Base-by-base conservation (phyloP, 176 grass and related monocot species). In the Aegilops speltoides region DNA sequence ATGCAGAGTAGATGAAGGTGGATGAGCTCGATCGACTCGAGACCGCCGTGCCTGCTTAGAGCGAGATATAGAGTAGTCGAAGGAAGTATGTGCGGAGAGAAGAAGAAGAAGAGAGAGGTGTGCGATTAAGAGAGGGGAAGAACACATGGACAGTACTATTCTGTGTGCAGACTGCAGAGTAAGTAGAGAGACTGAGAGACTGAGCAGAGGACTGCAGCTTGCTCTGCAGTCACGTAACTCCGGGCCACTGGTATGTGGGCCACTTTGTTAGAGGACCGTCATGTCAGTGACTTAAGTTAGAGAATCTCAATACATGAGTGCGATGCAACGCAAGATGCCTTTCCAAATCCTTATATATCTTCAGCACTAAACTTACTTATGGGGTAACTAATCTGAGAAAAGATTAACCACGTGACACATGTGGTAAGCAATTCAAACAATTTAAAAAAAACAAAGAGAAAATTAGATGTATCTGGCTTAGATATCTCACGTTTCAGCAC, bases 121-220 rank as follows among this genome's bases (percentile, higher is more conserved):
- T 46, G 91, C 84, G 84, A 67, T 85, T 71, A 90, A 77, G n/a
- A 59, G 66, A 37, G 6, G 80, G 31, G 65, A 43, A 43, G 50
- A 28, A 38, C 71, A 62, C 75, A 63, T 82, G 78, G 76, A 61
- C 14, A 64, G 45, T 81, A 64, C 33, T 79, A 38, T 22, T 56
- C 68, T 75, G 37, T 48, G 45, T 48, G 45, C 45, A 48, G 45
- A 48, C 13, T 48, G 45, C 45, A 48, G 45, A 48, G 45, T 48
- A 15, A 48, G 13, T 48, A 48, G 45, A 48, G 45, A 43, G 41
- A 46, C 41, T 45, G 41, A 45, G 41, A 46, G 43, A 46, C 45
- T 14, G 23, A 74, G 40, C 37, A 74, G 23, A 75, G 12, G 23
- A 20, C 48, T 54, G 16, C 16, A 17, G 50, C 16, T 54, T 19